phyloP scores from a whole-genome alignment of 1,139 yeast species.

The Kodamaea plutei region DNA sequence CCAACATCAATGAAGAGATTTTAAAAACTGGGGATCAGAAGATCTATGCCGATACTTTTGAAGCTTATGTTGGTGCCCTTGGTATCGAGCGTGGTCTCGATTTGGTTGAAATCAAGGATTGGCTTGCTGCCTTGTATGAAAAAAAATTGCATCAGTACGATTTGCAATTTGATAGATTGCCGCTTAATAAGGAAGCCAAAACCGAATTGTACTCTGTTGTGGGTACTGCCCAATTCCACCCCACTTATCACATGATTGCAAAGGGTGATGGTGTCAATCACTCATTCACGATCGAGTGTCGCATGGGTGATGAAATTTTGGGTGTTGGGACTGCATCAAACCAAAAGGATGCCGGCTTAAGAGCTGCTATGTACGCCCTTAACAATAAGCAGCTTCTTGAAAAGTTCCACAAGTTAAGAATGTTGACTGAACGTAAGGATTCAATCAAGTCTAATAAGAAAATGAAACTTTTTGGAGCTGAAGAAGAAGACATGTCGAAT shows the following conservation, averaged over 20 bases:
- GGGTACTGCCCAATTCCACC: slow-evolving; percentile 68
- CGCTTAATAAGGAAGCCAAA: slow-evolving; percentile 62
- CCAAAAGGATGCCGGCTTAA: slow-evolving; percentile 61
- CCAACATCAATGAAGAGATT: slow-evolving; percentile 43
- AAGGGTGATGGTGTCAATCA: slow-evolving; percentile 38
- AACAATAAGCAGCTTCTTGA: slow-evolving; percentile 57
- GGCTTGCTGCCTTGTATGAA: slow-evolving; percentile 56
- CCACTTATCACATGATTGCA: slow-evolving; percentile 48
- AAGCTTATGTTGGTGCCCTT: slow-evolving; percentile 87
- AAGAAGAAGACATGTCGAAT: slow-evolving; percentile 1
- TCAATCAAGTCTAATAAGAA: slow-evolving; percentile 19
- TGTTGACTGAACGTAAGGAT: slow-evolving; percentile 56
- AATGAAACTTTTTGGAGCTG: slow-evolving; percentile 8
- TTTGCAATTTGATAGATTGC: slow-evolving; percentile 19
- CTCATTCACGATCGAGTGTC: slow-evolving; percentile 61
- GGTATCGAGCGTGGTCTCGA: slow-evolving; percentile 54
- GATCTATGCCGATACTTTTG: slow-evolving; percentile 74
- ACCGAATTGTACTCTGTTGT: slow-evolving; percentile 72
- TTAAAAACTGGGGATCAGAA: slow-evolving; percentile 53
- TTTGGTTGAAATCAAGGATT: slow-evolving; percentile 46
- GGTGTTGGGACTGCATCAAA: slow-evolving; percentile 63
- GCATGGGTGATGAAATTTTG: slow-evolving; percentile 48
- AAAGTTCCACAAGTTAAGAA: slow-evolving; percentile 57
- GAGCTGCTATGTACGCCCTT: slow-evolving; percentile 71
- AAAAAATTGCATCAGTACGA: slow-evolving; percentile 26